Conservation (phyloP, 208 protist genomes). For the Trypanosoma conorhini region DNA sequence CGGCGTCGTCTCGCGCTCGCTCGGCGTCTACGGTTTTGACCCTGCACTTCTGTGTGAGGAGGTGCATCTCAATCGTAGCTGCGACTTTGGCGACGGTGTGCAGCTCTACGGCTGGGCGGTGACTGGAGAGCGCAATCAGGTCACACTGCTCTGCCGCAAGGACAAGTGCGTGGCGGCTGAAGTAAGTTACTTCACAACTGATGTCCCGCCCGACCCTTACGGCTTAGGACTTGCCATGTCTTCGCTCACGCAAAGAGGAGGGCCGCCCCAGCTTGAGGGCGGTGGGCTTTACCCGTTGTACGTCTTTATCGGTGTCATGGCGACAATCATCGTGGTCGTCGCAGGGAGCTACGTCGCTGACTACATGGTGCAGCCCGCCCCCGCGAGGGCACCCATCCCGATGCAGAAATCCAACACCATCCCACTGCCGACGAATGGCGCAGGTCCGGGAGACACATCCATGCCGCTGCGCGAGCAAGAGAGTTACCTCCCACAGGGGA, state of each 20-base stretch:
- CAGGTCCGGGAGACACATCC: neutral
- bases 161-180: conserved; percentile 20
- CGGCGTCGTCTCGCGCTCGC: conserved; percentile 21
- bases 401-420: neutral
- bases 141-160: conserved; percentile 40
- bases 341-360: conserved; percentile 44
- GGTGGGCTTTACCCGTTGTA: conserved; percentile 25
- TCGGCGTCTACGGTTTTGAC: conserved; percentile 36
- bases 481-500: neutral
- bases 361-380: conserved; percentile 62
- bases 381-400: neutral
- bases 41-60: conserved; percentile 25
- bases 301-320: conserved; percentile 41
- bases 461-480: neutral
- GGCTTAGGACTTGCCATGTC: conserved; percentile 3
- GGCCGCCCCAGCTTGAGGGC: neutral
- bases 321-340: conserved; percentile 37
- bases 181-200: conserved; percentile 11
- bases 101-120: conserved; percentile 34
- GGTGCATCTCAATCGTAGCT: conserved; percentile 1
- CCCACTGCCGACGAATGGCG: neutral
- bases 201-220: neutral
- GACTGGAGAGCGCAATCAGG: conserved; percentile 28
- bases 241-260: neutral
- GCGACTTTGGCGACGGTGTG: conserved; percentile 1